phyloP scores from a whole-genome alignment of 208 protist genomes.

The Crithidia acanthocephali region DNA sequence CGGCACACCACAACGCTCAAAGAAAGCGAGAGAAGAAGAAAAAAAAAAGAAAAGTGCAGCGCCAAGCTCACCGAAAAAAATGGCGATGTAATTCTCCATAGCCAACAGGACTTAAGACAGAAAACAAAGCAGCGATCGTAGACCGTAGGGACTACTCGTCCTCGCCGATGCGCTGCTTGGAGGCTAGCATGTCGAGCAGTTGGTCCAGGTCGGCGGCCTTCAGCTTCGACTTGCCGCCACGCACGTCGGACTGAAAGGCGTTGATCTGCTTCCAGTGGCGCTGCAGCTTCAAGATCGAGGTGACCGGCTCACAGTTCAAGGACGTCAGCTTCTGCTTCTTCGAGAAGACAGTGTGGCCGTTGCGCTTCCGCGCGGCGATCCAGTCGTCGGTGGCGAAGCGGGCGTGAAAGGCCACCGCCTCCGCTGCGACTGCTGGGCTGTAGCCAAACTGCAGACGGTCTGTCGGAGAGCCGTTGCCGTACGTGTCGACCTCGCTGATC shows the following conservation, averaged over 20 bases:
- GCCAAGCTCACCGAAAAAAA: no score
- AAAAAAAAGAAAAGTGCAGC: no score
- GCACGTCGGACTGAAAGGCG: conserved; percentile 57
- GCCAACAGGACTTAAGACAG: no score
- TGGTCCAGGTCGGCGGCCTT: conserved; percentile 55
- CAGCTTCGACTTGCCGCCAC: conserved; percentile 23
- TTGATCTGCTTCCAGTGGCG: conserved; percentile 69
- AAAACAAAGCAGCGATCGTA: no score
- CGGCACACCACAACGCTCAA: no score
- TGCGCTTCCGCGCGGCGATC: conserved; percentile 42
- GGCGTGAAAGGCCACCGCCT: conserved; percentile 81
- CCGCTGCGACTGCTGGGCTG: conserved; percentile 61
- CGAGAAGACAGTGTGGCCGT: conserved; percentile 39
- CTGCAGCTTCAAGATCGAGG: conserved; percentile 79
- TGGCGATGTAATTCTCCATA: no score
- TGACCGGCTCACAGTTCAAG: conserved; percentile 78
- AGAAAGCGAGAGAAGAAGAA: no score
- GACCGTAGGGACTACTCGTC: conserved; percentile 6
- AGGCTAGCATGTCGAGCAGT: conserved; percentile 73
- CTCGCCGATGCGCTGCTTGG: conserved; percentile 62
- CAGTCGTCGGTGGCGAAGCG: conserved; percentile 49
- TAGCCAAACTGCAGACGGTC: conserved; percentile 91
- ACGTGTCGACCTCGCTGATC: conserved; percentile 44
- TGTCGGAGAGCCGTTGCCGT: conserved; percentile 79
- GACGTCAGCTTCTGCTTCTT: conserved; percentile 53